phyloP scores from a whole-genome alignment of 1,284 basidiomycete genomes.

The Ganoderma resinaceum region DNA sequence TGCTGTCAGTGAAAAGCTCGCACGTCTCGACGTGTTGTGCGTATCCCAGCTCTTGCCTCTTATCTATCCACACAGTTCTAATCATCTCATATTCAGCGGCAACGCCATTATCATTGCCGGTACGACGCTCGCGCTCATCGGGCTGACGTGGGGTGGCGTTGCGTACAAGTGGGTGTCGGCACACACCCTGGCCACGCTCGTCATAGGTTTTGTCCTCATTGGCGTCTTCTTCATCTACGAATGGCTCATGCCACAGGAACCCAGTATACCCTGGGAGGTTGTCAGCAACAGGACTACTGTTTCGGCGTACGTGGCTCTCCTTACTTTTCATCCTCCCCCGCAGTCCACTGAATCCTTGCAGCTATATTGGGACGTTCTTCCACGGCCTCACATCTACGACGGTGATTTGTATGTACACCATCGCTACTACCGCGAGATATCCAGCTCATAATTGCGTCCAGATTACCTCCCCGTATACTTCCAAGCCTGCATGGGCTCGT shows the following conservation, averaged over 20 bases:
- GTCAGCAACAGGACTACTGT: slow-evolving; percentile 41
- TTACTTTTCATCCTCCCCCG: background rate
- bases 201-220: slow-evolving; percentile 30
- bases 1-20: slow-evolving; percentile 33
- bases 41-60: background rate
- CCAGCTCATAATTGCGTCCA: slow-evolving; percentile 31
- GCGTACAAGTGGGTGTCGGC: slow-evolving; percentile 26
- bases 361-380: slow-evolving; percentile 35
- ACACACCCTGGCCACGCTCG: slow-evolving; percentile 31
- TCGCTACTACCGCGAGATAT: slow-evolving; percentile 30
- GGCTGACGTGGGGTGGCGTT: slow-evolving; percentile 34
- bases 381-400: slow-evolving; percentile 21
- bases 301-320: slow-evolving; percentile 33
- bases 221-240: slow-evolving; percentile 31
- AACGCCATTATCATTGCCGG: slow-evolving; percentile 30
- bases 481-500: slow-evolving; percentile 17
- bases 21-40: slow-evolving; percentile 30
- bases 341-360: background rate
- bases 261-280: slow-evolving; percentile 38
- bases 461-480: slow-evolving; percentile 19
- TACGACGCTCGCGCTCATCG: slow-evolving; percentile 28
- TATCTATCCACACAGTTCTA: background rate
- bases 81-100: slow-evolving; percentile 20
- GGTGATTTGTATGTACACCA: slow-evolving; percentile 30
- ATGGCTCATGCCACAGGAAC: slow-evolving; percentile 14